Evolutionary conservation across 1,139 yeast species (phyloP), one percentile per base, ranked within the genome.

Genomic region (Candida tunisiensis): DNA sequence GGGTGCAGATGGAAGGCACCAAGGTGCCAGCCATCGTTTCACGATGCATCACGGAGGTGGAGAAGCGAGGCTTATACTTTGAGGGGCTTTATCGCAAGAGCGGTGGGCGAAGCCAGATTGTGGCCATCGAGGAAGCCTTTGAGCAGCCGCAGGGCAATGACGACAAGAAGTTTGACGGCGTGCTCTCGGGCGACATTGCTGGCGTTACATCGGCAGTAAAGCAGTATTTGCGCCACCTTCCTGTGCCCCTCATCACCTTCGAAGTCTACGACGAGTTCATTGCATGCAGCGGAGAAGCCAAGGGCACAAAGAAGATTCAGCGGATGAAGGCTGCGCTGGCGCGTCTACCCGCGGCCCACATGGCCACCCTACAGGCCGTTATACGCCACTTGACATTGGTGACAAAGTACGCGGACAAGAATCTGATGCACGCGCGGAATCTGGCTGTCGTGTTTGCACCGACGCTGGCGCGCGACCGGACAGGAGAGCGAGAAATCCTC

Each of bases 401-500:
- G 16, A 39, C 47, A 13, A 29, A 32, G 21, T 41, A 41, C 25
- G 38, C 49, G 16, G 39, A 37, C 8, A 24, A 29, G 13, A 58
- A 64, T 25, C 53, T 64, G 34, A 88, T 88, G 99, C 79, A 69
- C 18, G 57, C 67, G 38, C 71, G 73, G 47, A 83, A 91, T 42
- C 53, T 91, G 32, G 77, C 94, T 1, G 88, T 91, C 27, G 94
- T 88, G 11, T 88, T 88, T 60, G 94, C 96, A 0, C 98, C 99
- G 2, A 83, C 96, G 3, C 57, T 88, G 28, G 78, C 83, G 0
- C 61, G 95, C 34, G 94, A 83, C 40, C 59, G 62, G 34, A 65
- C 72, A 15, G 93, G 93, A 4, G 83, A 78, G 37, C 67, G 77
- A 34, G 98, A 91, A 49, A 71, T 88, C 53, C 45, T 62, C 29